Conservation (phyloP, 2,329 filamentous ascomycete species). For the Aspergillus quadrilineatus region DNA sequence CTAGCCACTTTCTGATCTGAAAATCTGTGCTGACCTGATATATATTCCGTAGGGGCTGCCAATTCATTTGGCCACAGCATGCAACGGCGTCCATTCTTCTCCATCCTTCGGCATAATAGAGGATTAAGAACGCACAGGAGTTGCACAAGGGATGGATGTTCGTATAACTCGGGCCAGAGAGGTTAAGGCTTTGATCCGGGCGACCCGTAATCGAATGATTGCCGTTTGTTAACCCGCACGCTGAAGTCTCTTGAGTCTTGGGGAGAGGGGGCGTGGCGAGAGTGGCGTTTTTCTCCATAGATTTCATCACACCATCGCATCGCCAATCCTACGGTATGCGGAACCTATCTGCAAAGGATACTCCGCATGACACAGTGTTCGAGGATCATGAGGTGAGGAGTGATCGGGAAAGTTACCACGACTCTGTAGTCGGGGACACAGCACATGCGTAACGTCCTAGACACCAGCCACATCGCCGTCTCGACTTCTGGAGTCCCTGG, state of each 20-base stretch:
- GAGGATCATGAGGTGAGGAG: no score
- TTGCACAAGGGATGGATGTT: neutral
- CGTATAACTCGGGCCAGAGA: neutral
- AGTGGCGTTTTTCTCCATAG: neutral
- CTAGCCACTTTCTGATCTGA: no score
- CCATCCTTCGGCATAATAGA: neutral
- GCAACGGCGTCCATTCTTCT: neutral
- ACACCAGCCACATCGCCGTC: neutral
- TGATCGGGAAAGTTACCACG: no score
- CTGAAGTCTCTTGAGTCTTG: neutral
- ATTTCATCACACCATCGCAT: neutral
- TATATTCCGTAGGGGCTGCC: neutral
- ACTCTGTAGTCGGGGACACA: no score
- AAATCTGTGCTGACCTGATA: neutral
- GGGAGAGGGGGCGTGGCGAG: neutral
- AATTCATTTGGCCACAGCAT: neutral
- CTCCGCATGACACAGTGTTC: no score
- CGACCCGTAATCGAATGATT: conserved; percentile 2
- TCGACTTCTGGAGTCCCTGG: neutral
- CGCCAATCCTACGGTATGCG: no score
- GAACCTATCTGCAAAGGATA: no score
- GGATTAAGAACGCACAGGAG: neutral
- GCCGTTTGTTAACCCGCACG: neutral
- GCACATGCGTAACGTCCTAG: no score
- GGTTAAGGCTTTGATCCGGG: neutral